phyloP scores from a whole-genome alignment of 2,329 filamentous ascomycete genomes.

The Apiospora saccharicola region DNA sequence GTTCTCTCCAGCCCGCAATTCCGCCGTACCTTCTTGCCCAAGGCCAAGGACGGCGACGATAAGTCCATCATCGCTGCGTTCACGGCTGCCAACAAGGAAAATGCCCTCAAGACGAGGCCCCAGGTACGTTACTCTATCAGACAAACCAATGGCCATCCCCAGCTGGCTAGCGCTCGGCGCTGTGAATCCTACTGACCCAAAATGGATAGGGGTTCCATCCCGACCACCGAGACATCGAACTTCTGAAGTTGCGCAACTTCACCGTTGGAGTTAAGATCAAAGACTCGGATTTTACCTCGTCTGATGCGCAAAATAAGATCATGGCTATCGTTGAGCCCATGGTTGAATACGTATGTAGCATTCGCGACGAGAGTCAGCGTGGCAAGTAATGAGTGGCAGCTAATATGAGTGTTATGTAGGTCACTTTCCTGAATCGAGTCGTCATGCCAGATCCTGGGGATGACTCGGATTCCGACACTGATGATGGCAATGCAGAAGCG shows the following conservation, averaged over 20 bases:
- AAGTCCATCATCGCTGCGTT: constrained; percentile 71
- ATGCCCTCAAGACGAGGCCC: constrained; percentile 83
- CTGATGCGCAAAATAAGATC: constrained; percentile 71
- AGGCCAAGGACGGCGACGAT: constrained; percentile 57
- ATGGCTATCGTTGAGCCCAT: constrained; percentile 70
- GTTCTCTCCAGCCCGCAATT: constrained; percentile 69
- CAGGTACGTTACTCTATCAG: constrained; percentile 64
- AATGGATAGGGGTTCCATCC: constrained; percentile 70
- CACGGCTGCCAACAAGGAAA: constrained; percentile 71
- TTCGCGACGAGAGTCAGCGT: no score
- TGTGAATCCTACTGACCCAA: background rate
- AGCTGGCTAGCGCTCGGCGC: background rate
- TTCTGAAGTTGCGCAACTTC: constrained; percentile 83
- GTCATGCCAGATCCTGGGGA: constrained; percentile 72
- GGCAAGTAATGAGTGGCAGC: background rate
- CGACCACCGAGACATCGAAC: constrained; percentile 79
- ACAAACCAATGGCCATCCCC: constrained; percentile 2
- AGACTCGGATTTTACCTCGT: constrained; percentile 69
- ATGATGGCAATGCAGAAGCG: background rate
- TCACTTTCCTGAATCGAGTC: constrained; percentile 75
- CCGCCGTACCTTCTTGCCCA: constrained; percentile 69
- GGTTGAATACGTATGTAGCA: constrained; percentile 79
- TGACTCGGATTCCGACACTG: constrained; percentile 47
- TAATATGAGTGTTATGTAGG: constrained; percentile 49
- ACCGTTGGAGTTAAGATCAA: constrained; percentile 72